Conservation (phyloP, 495 filamentous ascomycete species). For the Diplogelasinospora grovesii region DNA sequence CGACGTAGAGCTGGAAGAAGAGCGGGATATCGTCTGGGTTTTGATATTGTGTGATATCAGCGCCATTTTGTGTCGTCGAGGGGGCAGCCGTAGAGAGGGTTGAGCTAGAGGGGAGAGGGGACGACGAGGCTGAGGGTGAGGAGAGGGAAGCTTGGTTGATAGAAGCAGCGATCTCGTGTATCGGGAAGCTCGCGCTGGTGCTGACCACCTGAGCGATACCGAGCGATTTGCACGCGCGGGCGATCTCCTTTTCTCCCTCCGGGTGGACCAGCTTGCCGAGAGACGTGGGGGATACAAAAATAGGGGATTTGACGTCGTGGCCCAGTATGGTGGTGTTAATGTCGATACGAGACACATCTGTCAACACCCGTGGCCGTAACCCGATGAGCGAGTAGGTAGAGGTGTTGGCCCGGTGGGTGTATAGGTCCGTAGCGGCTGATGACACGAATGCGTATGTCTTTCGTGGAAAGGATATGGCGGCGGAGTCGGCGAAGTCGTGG, state of each 20-base stretch:
- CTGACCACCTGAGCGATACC: conserved; percentile 52
- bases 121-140: no score
- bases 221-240: conserved; percentile 47
- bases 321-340: conserved; percentile 58
- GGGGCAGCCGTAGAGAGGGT: no score
- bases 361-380: conserved; percentile 67
- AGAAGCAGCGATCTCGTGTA: conserved; percentile 58
- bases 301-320: conserved; percentile 47
- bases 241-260: conserved; percentile 67
- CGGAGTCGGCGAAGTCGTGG: conserved; percentile 66
- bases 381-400: conserved; percentile 57
- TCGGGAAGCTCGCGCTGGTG: conserved; percentile 63
- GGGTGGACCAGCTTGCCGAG: conserved; percentile 67
- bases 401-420: conserved; percentile 50
- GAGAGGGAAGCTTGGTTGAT: no score
- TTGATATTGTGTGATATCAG: no score
- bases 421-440: conserved; percentile 70
- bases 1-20: conserved; percentile 82
- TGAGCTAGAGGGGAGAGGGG: no score
- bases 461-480: conserved; percentile 50
- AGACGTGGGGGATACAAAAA: conserved; percentile 69
- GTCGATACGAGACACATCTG: conserved; percentile 54
- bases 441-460: conserved; percentile 84
- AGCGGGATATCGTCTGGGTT: conserved; percentile 31
- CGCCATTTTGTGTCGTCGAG: no score